Evolutionary conservation across 2,329 filamentous ascomycete genomes (phyloP), one percentile per base, ranked within the genome.

Genomic region (Ascochyta viciae-villosae): DNA sequence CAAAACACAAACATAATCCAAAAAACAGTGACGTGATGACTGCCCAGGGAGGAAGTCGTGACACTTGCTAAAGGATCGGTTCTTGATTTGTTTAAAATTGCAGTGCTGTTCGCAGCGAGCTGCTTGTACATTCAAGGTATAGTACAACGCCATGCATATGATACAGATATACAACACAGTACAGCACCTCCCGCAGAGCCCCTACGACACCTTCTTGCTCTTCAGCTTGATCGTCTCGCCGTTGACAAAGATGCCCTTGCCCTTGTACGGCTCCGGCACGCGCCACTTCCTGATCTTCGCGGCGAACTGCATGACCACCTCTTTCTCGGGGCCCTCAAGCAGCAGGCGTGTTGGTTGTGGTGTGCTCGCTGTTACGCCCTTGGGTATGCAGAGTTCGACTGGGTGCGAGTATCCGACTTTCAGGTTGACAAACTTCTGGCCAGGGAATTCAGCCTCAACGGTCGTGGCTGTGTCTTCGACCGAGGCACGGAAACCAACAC

Each of bases 241-340:
- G 73, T 98, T 96, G 69, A 99, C 89, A 76, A 98, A 99, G 68
- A 99, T 96, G 68, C 95, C 95, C 87, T 99, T 98, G 65, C 95
- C 95, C 86, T 99, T 99, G 80, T 99, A 99, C 63, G 95, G 95
- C 80, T 99, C 95, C 27, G 95, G 95, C 63, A 85, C 85, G 74
- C 95, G 88, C 94, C 94, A 98, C 77, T 82, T 85, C 67, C 92
- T 84, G 65, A 99, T 96, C 67, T 88, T 82, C 0, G 95, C 95
- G 16, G 95, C 95, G 77, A 98, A 97, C 55, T 90, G 88, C 84
- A 92, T 95, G 61, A 99, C 87, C 44, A 88, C 84, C 77, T 96
- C 89, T 74, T 92, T 92, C 74, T 98, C 87, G 48, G 89, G 84
- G 8, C 95, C 92, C 80, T 99, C 92, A 35, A 99, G 80, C 67